phyloP scores from a whole-genome alignment of 106 monocot genomes.

The Apostasia shenzhenica region DNA sequence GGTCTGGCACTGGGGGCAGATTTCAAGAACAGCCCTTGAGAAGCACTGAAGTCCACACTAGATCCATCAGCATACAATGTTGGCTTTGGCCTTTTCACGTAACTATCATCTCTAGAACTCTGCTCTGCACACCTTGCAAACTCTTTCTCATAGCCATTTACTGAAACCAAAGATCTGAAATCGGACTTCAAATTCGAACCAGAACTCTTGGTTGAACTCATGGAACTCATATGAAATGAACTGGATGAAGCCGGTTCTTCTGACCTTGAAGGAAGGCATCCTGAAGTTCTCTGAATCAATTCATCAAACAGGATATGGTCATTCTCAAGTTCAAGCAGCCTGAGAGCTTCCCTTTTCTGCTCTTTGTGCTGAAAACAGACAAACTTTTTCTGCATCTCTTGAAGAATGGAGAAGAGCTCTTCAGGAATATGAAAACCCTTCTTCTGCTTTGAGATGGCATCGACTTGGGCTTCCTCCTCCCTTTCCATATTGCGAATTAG shows the following conservation, averaged over 20 bases:
- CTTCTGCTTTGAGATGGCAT: constrained; percentile 23
- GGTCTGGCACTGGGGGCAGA: constrained; percentile 4
- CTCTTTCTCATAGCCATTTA: neutral
- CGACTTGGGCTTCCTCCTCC: constrained; percentile 22
- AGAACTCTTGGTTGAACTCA: neutral
- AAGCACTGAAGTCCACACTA: constrained; percentile 1
- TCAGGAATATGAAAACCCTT: constrained; percentile 26
- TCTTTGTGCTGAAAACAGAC: constrained; percentile 16
- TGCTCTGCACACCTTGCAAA: neutral
- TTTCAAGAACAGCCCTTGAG: constrained; percentile 14
- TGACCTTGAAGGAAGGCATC: constrained; percentile 14
- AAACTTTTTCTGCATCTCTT: constrained; percentile 32
- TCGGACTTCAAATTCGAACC: neutral
- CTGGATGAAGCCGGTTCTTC: neutral
- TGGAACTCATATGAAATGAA: neutral
- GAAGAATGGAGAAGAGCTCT: constrained; percentile 31
- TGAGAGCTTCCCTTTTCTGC: constrained; percentile 32
- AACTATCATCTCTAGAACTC: constrained; percentile 25
- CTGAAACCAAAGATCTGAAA: constrained; percentile 1
- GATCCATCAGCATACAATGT: constrained; percentile 10
- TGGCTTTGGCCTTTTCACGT: constrained; percentile 16
- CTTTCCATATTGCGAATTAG: constrained; percentile 19
- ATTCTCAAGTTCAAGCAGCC: constrained; percentile 27
- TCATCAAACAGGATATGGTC: constrained; percentile 26
- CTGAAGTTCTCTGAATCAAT: constrained; percentile 22